Percentiles rank a stretch among this genome's conserved stretches.
phyloP scores from a whole-genome alignment of 805 yeast species.

The Citeromyces nyonsensis region DNA sequence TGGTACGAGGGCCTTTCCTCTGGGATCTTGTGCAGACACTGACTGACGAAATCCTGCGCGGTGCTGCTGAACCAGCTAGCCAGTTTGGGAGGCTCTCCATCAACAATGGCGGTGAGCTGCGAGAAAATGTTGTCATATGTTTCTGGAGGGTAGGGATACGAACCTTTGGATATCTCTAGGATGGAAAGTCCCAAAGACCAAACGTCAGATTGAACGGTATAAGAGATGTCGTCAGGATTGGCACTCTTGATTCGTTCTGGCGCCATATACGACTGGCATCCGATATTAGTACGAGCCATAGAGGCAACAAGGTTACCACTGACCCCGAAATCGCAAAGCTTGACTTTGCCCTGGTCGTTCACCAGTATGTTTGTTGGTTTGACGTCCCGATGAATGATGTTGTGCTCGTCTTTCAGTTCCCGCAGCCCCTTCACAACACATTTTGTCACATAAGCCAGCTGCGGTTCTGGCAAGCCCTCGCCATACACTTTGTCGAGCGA shows the following conservation, averaged over 20 bases:
- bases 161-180: slow-evolving; percentile 79
- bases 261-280: slow-evolving; percentile 98
- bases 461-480: slow-evolving; percentile 60
- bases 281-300: slow-evolving; percentile 87
- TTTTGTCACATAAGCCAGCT: slow-evolving; percentile 66
- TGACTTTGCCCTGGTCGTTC: slow-evolving; percentile 65
- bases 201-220: slow-evolving; percentile 87
- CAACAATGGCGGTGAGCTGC: slow-evolving; percentile 92
- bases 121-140: slow-evolving; percentile 81
- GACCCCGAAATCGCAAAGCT: slow-evolving; percentile 93
- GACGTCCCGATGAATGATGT: slow-evolving; percentile 91
- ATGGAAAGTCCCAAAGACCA: slow-evolving; percentile 89
- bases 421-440: slow-evolving; percentile 70
- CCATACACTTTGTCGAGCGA: slow-evolving; percentile 79
- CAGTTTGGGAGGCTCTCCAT: slow-evolving; percentile 79
- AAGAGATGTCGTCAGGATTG: slow-evolving; percentile 63
- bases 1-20: slow-evolving; percentile 69
- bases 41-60: slow-evolving; percentile 69
- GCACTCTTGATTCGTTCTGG: slow-evolving; percentile 82
- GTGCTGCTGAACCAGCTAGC: slow-evolving; percentile 44
- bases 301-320: slow-evolving; percentile 91
- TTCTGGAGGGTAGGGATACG: slow-evolving; percentile 94
- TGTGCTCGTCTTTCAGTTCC: slow-evolving; percentile 76
- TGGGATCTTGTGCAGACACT: slow-evolving; percentile 71
- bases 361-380: slow-evolving; percentile 91